A percentile compares a stretch with the other conserved stretches of the same genome.
Evolutionary conservation across 345 rosid genomes (phyloP).

Genomic region (Moricandia arvensis): DNA sequence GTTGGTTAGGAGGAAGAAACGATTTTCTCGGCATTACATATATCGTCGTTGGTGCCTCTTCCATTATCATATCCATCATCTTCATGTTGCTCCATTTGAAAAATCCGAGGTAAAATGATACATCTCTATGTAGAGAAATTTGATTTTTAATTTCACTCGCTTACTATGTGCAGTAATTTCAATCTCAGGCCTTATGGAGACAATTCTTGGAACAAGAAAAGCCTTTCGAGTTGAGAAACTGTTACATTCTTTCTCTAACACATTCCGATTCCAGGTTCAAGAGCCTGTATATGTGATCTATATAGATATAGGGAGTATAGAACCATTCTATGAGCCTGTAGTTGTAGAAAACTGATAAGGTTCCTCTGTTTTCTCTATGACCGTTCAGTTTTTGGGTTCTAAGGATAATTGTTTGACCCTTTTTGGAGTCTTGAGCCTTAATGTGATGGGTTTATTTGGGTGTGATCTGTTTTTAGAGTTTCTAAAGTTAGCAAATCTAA

Average conservation of each 20-base stretch:
- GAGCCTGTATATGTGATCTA: slow-evolving; percentile 19
- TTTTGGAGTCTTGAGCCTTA: background rate
- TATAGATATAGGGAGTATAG: slow-evolving; percentile 27
- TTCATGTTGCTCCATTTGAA: slow-evolving; percentile 70
- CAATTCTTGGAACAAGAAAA: slow-evolving; percentile 52
- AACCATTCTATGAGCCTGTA: slow-evolving; percentile 20
- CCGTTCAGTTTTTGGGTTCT: slow-evolving; percentile 10
- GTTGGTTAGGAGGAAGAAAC: slow-evolving; percentile 83
- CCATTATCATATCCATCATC: slow-evolving; percentile 53
- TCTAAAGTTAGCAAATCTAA: slow-evolving; percentile 28
- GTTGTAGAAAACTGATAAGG: slow-evolving; percentile 19
- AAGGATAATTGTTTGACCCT: slow-evolving; percentile 30
- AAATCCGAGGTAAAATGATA: slow-evolving; percentile 47
- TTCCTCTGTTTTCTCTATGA: slow-evolving; percentile 12
- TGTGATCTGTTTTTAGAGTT: slow-evolving; percentile 23
- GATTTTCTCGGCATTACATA: slow-evolving; percentile 75
- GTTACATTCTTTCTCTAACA: slow-evolving; percentile 24
- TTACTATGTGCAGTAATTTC: slow-evolving; percentile 4
- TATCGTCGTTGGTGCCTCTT: slow-evolving; percentile 62
- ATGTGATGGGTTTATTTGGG: slow-evolving; percentile 12
- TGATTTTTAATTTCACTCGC: background rate
- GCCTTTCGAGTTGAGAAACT: slow-evolving; percentile 42
- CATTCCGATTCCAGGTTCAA: slow-evolving; percentile 26
- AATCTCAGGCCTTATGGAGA: slow-evolving; percentile 55
- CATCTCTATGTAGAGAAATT: background rate